Evolutionary conservation across 1,284 basidiomycete genomes (phyloP), one percentile per base, ranked within the genome.

Genomic region (Ustilago shanxiensis): DNA sequence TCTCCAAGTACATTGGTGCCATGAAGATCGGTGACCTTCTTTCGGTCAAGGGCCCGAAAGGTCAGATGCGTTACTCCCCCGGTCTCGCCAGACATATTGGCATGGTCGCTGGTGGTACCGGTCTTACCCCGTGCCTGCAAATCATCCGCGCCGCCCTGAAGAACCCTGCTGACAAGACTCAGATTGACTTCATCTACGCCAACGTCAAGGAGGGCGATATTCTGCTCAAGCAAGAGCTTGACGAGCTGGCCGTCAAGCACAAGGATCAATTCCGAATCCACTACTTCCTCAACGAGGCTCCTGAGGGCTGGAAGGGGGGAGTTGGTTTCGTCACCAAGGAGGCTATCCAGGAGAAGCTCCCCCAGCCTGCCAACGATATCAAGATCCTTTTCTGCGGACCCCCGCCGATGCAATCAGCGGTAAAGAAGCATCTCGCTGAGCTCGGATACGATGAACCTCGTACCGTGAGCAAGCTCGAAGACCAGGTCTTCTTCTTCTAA

Each of bases 281-380:
- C 88, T 95, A 96, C 87, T 93, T 96, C 64, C 90, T 99, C 82
- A 97, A 99, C 89, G 94, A 94, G 88, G 91, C 95, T 6, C 95
- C 95, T 14, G 88, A 89, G 49, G 89, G 88, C 77, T 99, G 96
- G 96, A 90, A 89, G 20, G 93, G 93, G 54, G 95, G 94, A 71
- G 90, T 91, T 60, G 96, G 96, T 49, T 99, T 97, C 84, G 93
- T 99, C 61, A 91, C 91, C 79, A 94, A 93, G 88, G 94, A 96
- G n/a, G 94, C 96, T 85, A 94, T 99, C 83, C 89, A 93, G 84
- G 88, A 91, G 62, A 66, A 81, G 52, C 60, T 88, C 22, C 85
- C 87, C 11, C 60, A 63, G 13, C 68, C 83, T 10, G 70, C 78
- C 8, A 80, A 80, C n/a, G 73, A 80, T 71, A 83, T 81, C 73